These are phyloP conservation scores for Purpureocillium lavendulum DNA, from an alignment of 2,329 filamentous ascomycete species.

Conservation along the genomic window DNA sequence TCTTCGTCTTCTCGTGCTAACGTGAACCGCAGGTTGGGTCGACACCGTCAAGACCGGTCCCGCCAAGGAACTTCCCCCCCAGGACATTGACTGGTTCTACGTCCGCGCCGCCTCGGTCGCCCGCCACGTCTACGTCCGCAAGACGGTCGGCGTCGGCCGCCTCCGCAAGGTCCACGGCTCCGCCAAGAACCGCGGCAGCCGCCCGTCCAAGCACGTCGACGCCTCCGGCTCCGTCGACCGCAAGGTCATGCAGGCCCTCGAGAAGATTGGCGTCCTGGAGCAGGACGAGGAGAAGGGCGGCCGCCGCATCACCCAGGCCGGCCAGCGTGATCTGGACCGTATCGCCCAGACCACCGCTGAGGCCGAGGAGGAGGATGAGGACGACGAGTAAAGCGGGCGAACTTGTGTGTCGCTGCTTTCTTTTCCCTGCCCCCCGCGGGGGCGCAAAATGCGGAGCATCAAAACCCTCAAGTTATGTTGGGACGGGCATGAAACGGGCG, in stretches of 20 bases:
- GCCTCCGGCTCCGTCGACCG: conserved; percentile 93
- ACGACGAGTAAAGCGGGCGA: conserved; percentile 49
- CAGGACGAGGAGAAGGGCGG: conserved; percentile 97
- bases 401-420: too few relatives aligned
- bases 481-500: conserved; percentile 21
- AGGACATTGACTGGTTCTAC: conserved; percentile 97
- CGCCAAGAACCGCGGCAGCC: conserved; percentile 92
- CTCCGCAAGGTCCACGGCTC: conserved; percentile 93
- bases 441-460: too few relatives aligned
- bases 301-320: conserved; percentile 93
- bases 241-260: conserved; percentile 92
- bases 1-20: too few relatives aligned
- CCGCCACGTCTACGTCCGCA: conserved; percentile 98
- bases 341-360: conserved; percentile 76
- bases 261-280: conserved; percentile 99
- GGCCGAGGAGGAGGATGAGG: conserved; percentile 60
- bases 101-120: conserved; percentile 88
- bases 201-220: conserved; percentile 90
- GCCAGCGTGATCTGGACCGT: conserved; percentile 98
- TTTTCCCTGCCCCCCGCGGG: conserved; percentile 2
- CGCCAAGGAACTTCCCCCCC: conserved; percentile 94
- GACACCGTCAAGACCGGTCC: conserved; percentile 98
- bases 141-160: conserved; percentile 97
- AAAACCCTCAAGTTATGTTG: conserved; percentile 5
- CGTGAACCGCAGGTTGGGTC: conserved; percentile 67